Evolutionary conservation across 2,329 filamentous ascomycete species (phyloP).

Genomic region (Dactylellina drechsleri): DNA sequence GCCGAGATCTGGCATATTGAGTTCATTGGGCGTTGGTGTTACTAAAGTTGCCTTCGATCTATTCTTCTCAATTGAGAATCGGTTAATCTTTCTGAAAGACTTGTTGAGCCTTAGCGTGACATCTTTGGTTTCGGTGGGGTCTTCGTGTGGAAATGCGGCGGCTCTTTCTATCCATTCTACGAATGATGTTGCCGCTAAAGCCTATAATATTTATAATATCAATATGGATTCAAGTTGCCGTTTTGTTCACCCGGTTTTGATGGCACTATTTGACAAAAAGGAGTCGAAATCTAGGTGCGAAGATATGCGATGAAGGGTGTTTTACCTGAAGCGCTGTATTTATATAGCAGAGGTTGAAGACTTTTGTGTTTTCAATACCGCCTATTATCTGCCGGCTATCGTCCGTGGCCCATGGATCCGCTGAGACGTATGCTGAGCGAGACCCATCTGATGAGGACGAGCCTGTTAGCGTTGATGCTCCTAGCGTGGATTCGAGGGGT

Average conservation of each 20-base stretch:
- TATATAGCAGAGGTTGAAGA: conserved; percentile 21
- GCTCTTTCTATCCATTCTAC: conserved; percentile 7
- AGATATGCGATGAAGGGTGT: background rate
- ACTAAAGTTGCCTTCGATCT: background rate
- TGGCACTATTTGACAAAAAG: too few relatives aligned
- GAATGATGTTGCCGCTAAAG: conserved; percentile 29
- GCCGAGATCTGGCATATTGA: conserved; percentile 15
- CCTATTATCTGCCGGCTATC: conserved; percentile 18
- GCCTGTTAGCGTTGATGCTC: too few relatives aligned
- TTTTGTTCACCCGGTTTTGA: background rate
- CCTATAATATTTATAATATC: conserved; percentile 5
- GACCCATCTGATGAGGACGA: too few relatives aligned
- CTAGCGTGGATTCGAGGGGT: too few relatives aligned
- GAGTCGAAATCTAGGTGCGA: background rate
- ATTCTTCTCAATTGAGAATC: conserved; percentile 1
- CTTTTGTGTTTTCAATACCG: background rate
- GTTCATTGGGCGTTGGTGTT: conserved; percentile 1
- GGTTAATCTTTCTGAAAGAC: conserved; percentile 19
- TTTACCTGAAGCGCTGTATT: conserved; percentile 13
- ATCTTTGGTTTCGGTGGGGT: background rate
- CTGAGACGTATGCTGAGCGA: background rate
- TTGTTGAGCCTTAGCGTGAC: background rate
- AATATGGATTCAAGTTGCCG: background rate
- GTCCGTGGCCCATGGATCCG: conserved; percentile 13
- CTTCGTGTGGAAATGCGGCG: background rate